These are phyloP conservation scores for Madurella fahalii DNA, from an alignment of 2,329 filamentous ascomycete species.

Conservation along the genomic window DNA sequence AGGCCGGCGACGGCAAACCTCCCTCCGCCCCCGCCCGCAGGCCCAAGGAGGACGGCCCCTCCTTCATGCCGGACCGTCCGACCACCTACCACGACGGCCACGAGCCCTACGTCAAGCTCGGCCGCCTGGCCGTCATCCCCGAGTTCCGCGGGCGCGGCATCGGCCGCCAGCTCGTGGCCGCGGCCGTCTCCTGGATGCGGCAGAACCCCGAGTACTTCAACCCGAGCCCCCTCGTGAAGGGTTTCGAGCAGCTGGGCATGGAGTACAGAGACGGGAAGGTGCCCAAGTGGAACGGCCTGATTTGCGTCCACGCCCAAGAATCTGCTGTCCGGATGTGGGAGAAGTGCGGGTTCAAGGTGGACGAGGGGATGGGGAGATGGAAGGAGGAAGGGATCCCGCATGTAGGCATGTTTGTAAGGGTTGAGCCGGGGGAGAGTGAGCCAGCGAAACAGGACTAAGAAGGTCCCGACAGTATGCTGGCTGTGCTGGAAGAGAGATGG, in stretches of 20 bases:
- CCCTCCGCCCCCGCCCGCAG: conserved; percentile 26
- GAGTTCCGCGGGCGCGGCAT: conserved; percentile 64
- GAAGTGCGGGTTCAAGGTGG: conserved; percentile 67
- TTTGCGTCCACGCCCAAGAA: conserved; percentile 76
- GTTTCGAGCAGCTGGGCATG: conserved; percentile 42
- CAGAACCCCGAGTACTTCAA: conserved; percentile 56
- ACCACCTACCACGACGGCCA: conserved; percentile 54
- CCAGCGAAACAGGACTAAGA: neutral
- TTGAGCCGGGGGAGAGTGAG: conserved; percentile 37
- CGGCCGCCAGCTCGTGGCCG: conserved; percentile 61
- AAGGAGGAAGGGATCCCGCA: conserved; percentile 80
- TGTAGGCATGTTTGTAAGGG: conserved; percentile 70
- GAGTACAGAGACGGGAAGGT: conserved; percentile 33
- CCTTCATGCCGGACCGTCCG: conserved; percentile 36
- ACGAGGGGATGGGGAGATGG: conserved; percentile 73
- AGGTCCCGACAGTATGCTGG: neutral
- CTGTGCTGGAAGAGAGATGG: neutral
- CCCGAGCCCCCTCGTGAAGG: conserved; percentile 42
- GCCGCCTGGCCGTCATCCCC: conserved; percentile 66
- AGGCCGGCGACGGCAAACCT: neutral
- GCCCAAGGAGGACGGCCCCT: conserved; percentile 13
- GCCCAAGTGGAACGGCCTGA: conserved; percentile 67
- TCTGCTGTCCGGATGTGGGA: conserved; percentile 62
- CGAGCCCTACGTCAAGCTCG: conserved; percentile 80
- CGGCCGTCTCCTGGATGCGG: conserved; percentile 63